A percentile compares a stretch with the other conserved stretches of the same genome.
Conservation (phyloP, 106 monocot species). For the Dendrobium officinale region DNA sequence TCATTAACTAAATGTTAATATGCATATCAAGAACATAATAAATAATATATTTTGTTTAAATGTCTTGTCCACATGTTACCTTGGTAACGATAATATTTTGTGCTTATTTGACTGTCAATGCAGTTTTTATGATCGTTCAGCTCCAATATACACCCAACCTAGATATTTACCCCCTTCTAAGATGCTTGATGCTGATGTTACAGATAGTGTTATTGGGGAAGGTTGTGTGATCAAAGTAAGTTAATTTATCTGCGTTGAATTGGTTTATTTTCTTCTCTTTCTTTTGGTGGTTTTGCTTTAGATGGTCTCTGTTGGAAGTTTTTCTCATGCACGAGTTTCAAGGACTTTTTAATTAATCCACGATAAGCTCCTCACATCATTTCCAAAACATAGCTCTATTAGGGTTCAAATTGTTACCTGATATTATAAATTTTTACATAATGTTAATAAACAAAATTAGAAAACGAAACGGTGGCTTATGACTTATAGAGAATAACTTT, state of each 20-base stretch:
- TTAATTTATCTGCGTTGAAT: neutral
- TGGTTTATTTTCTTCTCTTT: neutral
- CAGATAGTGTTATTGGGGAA: slow-evolving; percentile 96
- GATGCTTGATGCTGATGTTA: slow-evolving; percentile 90
- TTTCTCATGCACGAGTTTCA: neutral
- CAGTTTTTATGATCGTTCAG: slow-evolving; percentile 95
- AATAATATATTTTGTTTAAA: neutral
- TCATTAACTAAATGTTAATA: neutral
- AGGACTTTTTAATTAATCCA: neutral
- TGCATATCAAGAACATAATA: neutral
- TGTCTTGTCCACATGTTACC: neutral
- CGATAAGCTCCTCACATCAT: neutral
- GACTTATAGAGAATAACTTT: too few species aligned
- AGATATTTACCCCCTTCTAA: slow-evolving; percentile 95
- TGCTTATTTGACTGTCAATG: slow-evolving; percentile 7
- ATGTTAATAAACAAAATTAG: too few species aligned
- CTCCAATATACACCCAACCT: slow-evolving; percentile 94
- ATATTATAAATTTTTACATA: too few species aligned
- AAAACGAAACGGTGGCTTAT: too few species aligned
- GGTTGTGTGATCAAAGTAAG: slow-evolving; percentile 95
- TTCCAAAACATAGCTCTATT: too few species aligned
- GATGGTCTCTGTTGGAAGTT: neutral
- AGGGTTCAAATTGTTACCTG: too few species aligned
- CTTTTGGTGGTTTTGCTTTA: neutral
- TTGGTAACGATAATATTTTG: neutral